Evolutionary conservation across 257 asterid genomes (phyloP), one percentile per base, ranked within the genome.

Genomic region (Plantago major): DNA sequence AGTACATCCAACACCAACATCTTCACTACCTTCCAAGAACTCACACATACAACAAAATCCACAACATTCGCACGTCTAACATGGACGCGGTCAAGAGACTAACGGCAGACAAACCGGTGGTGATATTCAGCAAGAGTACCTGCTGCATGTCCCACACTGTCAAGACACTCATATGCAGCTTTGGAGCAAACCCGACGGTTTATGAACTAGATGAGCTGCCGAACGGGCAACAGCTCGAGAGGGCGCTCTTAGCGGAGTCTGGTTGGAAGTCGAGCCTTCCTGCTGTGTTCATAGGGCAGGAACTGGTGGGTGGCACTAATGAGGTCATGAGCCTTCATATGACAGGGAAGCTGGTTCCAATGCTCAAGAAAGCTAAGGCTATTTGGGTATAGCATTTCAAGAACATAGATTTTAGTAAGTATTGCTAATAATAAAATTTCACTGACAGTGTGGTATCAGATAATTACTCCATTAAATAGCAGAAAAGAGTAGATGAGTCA

Each of bases 311-410:
- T 0, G 94, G 95, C 2, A 72, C 95, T 6, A 66, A 79, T 65
- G 97, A 89, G 70, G 78, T 84, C 18, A 82, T 89, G 90, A 81
- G 89, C 65, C 91, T 89, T 16, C 88, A 89, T 69, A 74, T 89
- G 44, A 77, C 78, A 63, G 95, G 95, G 19, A 60, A 76, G 63
- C 82, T 89, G 3, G 75, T 78, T 42, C 86, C 84, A 17, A 62
- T 81, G 70, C 97, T 89, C 74, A 86, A 66, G 81, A 77, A 89
- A 66, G 97, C 89, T 63, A 79, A 69, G 69, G 95, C 97, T 45
- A 79, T 89, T 3, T 89, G 97, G 97, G 28, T 84, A 40, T 84
- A 73, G 70, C 60, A 46, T 70, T 52, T 15, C 64, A 47, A 19
- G 42, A n/a, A 18, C 9, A 0, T 6, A 11, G 6, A 15, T 18